A percentile compares a stretch with the other conserved stretches of the same genome.
These are phyloP conservation scores for Rhodocollybia butyracea DNA, from an alignment of 768 basidiomycete species.

Conservation along the genomic window DNA sequence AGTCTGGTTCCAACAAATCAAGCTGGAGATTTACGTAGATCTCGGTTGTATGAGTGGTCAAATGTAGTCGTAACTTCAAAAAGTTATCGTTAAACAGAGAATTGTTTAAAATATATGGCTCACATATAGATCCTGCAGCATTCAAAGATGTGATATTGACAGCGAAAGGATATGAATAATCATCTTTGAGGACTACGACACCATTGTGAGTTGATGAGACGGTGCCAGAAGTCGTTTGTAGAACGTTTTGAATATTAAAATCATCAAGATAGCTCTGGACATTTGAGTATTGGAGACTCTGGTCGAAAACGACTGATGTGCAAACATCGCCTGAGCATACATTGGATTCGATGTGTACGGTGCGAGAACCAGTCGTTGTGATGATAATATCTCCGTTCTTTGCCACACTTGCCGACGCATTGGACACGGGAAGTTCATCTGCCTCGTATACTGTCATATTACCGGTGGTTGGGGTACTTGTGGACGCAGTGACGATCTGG, in stretches of 20 bases:
- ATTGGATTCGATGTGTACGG: constrained; percentile 57
- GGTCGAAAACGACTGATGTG: constrained; percentile 57
- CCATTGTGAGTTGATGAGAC: constrained; percentile 39
- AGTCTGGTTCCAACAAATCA: not conserved
- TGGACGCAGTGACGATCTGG: constrained; percentile 67
- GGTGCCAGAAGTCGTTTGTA: constrained; percentile 36
- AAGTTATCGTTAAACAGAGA: not conserved
- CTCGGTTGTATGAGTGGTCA: constrained; percentile 69
- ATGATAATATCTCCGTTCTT: constrained; percentile 52
- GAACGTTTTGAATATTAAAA: constrained; percentile 36
- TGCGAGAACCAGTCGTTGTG: constrained; percentile 57
- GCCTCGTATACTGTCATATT: constrained; percentile 58
- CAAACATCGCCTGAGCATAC: constrained; percentile 62
- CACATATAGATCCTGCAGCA: constrained; percentile 33
- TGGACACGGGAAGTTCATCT: constrained; percentile 52
- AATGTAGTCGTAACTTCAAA: constrained; percentile 46
- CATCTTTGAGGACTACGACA: constrained; percentile 34
- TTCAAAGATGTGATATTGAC: constrained; percentile 40
- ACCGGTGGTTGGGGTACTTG: constrained; percentile 62
- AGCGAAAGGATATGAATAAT: constrained; percentile 42
- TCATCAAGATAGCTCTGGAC: constrained; percentile 57
- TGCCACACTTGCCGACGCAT: constrained; percentile 38
- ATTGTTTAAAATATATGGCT: constrained; percentile 11
- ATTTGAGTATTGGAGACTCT: constrained; percentile 59
- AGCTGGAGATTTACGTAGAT: constrained; percentile 21